Base-by-base conservation (phyloP, 257 asterid genomes). In the Nicotiana obtusifolia region DNA sequence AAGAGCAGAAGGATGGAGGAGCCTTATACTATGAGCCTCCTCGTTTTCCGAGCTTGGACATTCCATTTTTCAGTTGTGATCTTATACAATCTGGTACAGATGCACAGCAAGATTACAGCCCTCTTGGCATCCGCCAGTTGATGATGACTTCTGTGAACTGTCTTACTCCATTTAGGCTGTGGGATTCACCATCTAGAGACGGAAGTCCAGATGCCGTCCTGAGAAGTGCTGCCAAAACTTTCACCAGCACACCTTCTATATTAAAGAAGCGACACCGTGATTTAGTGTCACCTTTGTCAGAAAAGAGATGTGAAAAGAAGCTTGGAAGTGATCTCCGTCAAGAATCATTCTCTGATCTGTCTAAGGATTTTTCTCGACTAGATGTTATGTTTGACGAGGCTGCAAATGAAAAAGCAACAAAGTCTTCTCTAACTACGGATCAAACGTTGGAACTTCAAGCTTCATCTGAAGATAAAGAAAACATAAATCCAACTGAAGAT, bases 101-200 rank as follows among this genome's bases (percentile, higher is more conserved):
- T 80, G 87, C 90, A 91, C 93, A 90, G 86, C 98, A 93, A 86
- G 99, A 95, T 76, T 95, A 86, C 87, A 95, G 99, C 82, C 99
- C 99, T 78, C 94, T 95, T 68, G 99, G 99, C 77, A 95, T 94
- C 77, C 97, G 98, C 75, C 97, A 94, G 88, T 88, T 95, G 88
- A 91, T 94, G 98, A 87, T 88, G 86, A 91, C 97, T 82, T 91
- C 98, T 54, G 82, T 89, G 88, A 87, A 86, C 84, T 83, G 85
- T 67, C 80, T 82, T 41, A 83, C 95, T 60, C 97, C 98, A 65
- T 88, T 84, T 80, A 94, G 91, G 81, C 83, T 91, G 82, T 93
- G 99, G 97, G 99, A 93, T 85, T 95, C 98, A 28, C 98, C 98
- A n/a, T 88, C 92, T 37, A 86, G 95, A 86, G 93, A 95, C 79